Percentiles rank a stretch among this genome's conserved stretches.
These are phyloP conservation scores for Rhizopogon parksii DNA, from an alignment of 1,284 basidiomycete species.

Conservation along the genomic window DNA sequence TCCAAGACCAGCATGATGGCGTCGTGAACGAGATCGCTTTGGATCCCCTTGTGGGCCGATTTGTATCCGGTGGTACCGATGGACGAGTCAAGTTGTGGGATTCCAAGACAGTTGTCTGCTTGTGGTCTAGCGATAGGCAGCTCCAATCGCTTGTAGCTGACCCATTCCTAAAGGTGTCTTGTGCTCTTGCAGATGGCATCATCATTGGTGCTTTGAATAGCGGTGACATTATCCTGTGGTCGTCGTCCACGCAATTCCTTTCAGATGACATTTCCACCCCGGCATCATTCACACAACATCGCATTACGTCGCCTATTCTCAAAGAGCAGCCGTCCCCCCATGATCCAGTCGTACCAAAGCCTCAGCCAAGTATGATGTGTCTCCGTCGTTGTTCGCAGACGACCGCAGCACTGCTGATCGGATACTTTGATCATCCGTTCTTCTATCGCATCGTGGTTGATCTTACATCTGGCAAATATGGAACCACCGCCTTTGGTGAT, in stretches of 20 bases:
- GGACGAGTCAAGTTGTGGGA: conserved; percentile 72
- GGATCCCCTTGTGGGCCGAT: conserved; percentile 32
- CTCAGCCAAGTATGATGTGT: conserved; percentile 16
- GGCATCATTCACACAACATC: conserved; percentile 18
- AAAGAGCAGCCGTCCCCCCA: conserved; percentile 16
- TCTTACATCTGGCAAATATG: conserved; percentile 23
- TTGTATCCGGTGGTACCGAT: conserved; percentile 54
- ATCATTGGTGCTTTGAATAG: conserved; percentile 45
- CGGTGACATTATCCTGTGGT: conserved; percentile 54
- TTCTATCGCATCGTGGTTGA: conserved; percentile 43
- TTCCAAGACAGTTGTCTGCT: conserved; percentile 40
- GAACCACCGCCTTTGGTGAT: conserved; percentile 48
- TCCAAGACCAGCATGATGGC: conserved; percentile 54
- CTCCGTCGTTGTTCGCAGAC: conserved; percentile 10
- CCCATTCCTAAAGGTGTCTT: conserved; percentile 42
- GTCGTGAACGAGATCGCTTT: conserved; percentile 48
- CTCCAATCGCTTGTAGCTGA: conserved; percentile 34
- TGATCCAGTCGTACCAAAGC: conserved; percentile 6
- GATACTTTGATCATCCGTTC: conserved; percentile 38
- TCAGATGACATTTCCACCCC: conserved; percentile 9
- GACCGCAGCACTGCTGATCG: conserved; percentile 28
- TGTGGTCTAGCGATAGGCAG: conserved; percentile 55
- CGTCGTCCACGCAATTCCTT: conserved; percentile 26
- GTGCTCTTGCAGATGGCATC: conserved; percentile 37
- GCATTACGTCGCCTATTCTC: conserved; percentile 24